These are phyloP conservation scores for Malus hybrid DNA, from an alignment of 331 rosid species.

Conservation along the genomic window DNA sequence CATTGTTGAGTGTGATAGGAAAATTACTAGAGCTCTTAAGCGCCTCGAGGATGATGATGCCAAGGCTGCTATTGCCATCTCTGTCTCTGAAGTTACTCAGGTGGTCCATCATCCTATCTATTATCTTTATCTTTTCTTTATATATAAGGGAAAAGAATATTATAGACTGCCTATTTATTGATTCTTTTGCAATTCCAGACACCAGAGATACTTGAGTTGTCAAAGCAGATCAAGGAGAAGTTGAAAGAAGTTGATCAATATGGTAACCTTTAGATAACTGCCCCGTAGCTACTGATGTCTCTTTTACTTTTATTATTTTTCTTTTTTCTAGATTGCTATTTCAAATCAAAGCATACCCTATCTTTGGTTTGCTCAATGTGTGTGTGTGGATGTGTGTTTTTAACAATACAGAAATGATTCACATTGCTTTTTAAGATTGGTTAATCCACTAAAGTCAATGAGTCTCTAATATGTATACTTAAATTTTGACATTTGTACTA, in stretches of 20 bases:
- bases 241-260: constrained; percentile 85
- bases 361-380: not conserved
- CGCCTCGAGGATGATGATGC: constrained; percentile 99
- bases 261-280: constrained; percentile 37
- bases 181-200: constrained; percentile 48
- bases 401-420: not conserved
- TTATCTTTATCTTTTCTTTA: not conserved
- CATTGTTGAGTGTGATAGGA: constrained; percentile 92
- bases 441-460: not conserved
- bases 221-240: constrained; percentile 79
- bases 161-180: not conserved
- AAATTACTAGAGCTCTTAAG: constrained; percentile 86
- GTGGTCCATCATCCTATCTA: constrained; percentile 16
- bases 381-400: not conserved
- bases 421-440: not conserved
- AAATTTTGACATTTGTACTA: not conserved
- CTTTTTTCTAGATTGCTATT: not conserved
- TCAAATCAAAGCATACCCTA: not conserved
- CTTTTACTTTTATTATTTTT: not conserved
- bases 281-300: not conserved
- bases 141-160: not conserved
- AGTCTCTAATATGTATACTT: not conserved
- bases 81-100: constrained; percentile 95
- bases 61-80: constrained; percentile 95
- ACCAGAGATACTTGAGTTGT: constrained; percentile 70